phyloP scores from a whole-genome alignment of 2,329 filamentous ascomycete species.

The Colletotrichum echinochloae region DNA sequence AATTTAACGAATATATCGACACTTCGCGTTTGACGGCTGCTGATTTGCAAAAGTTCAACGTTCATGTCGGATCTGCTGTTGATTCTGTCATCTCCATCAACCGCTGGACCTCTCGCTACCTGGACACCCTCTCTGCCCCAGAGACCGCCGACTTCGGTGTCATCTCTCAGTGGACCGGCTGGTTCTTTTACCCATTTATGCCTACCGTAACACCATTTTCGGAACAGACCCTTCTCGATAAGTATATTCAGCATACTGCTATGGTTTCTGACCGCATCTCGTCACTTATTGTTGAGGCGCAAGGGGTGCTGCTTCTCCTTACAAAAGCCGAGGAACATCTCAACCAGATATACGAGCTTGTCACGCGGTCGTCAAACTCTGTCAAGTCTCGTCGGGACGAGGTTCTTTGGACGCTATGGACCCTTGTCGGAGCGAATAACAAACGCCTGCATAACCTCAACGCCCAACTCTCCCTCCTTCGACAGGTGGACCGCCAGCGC shows the following conservation, averaged over 20 bases:
- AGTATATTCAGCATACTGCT: constrained; percentile 79
- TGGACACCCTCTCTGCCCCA: constrained; percentile 67
- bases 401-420: constrained; percentile 78
- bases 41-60: constrained; percentile 81
- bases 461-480: constrained; percentile 72
- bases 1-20: constrained; percentile 82
- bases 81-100: constrained; percentile 82
- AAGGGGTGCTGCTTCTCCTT: constrained; percentile 74
- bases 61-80: constrained; percentile 78
- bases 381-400: constrained; percentile 72
- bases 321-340: constrained; percentile 77
- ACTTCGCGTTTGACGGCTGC: constrained; percentile 72
- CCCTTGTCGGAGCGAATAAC: constrained; percentile 77
- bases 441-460: constrained; percentile 70
- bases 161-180: constrained; percentile 56
- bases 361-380: constrained; percentile 71
- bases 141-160: constrained; percentile 49
- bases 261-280: constrained; percentile 78
- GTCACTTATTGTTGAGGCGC: constrained; percentile 76
- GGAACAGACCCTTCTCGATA: constrained; percentile 74
- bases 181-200: constrained; percentile 72
- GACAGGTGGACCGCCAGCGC: constrained; percentile 75
- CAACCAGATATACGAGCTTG: constrained; percentile 76
- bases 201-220: constrained; percentile 63
- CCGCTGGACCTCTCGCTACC: constrained; percentile 77